These are phyloP conservation scores for Chloris gayana DNA, from an alignment of 176 grass and related monocot genomes.

Conservation along the genomic window DNA sequence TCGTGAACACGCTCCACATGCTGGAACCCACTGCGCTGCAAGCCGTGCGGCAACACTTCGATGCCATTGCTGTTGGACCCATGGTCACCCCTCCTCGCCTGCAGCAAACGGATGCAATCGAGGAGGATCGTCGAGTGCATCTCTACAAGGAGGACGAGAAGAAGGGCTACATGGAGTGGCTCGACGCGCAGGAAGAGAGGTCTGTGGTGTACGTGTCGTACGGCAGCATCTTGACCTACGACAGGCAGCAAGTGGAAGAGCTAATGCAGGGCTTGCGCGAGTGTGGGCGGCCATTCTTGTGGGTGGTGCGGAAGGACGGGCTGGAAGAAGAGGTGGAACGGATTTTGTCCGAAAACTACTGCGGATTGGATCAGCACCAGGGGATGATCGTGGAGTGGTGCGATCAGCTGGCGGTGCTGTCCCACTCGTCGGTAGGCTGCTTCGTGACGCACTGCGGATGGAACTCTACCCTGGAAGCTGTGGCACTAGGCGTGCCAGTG, in stretches of 20 bases:
- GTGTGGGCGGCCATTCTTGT: constrained; percentile 19
- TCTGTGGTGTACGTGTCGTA: constrained; percentile 47
- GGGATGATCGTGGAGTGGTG: constrained; percentile 46
- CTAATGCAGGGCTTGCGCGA: neutral
- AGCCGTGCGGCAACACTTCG: constrained; percentile 10
- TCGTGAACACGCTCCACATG: constrained; percentile 44
- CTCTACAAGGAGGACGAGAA: constrained; percentile 9
- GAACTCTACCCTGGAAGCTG: constrained; percentile 54
- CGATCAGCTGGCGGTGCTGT: constrained; percentile 33
- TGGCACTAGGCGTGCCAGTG: constrained; percentile 27
- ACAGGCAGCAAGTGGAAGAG: constrained; percentile 32
- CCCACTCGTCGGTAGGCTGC: constrained; percentile 35
- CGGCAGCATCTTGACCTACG: constrained; percentile 29
- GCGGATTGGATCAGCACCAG: neutral
- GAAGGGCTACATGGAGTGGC: constrained; percentile 33
- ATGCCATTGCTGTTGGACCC: constrained; percentile 39
- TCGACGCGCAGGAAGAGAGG: neutral
- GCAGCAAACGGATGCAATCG: neutral
- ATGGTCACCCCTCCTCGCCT: neutral
- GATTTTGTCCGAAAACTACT: neutral
- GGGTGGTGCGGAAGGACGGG: constrained; percentile 27
- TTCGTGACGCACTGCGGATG: constrained; percentile 72
- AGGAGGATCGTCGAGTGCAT: neutral
- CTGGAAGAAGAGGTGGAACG: constrained; percentile 14
- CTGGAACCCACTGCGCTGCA: constrained; percentile 42